phyloP scores from a whole-genome alignment of 2,329 filamentous ascomycete genomes.

The Colletotrichum lini region DNA sequence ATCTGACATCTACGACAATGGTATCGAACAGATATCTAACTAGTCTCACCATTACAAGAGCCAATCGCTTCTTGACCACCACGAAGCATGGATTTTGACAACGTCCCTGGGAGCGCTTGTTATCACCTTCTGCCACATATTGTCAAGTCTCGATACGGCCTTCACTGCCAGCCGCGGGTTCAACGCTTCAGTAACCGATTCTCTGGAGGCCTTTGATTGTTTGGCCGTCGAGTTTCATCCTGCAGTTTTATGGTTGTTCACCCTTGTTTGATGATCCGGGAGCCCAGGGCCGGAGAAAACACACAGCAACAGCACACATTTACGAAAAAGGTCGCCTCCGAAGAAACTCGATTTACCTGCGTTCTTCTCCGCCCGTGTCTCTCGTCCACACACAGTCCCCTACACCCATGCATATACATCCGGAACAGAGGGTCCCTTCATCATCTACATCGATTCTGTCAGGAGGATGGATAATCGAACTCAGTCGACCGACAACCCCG shows the following conservation, averaged over 20 bases:
- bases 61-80: conserved; percentile 24
- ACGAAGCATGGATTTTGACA: conserved; percentile 13
- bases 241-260: conserved; percentile 28
- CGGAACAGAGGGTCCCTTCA: conserved; percentile 8
- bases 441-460: conserved; percentile 1
- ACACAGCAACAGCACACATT: conserved; percentile 25
- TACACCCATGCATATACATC: neutral
- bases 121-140: neutral
- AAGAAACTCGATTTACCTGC: conserved; percentile 5
- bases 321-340: conserved; percentile 3
- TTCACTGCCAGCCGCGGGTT: neutral
- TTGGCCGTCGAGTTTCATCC: conserved; percentile 31
- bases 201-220: conserved; percentile 1
- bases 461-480: neutral
- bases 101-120: neutral
- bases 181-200: neutral
- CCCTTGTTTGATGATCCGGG: conserved; percentile 43
- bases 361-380: neutral
- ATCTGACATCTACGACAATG: conserved; percentile 19
- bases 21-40: conserved; percentile 25
- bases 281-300: conserved; percentile 39
- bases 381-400: neutral
- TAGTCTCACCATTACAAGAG: conserved; percentile 11
- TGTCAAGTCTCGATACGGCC: neutral
- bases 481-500: neutral